phyloP scores from a whole-genome alignment of 1,284 basidiomycete species.

The Fomes fomentarius region DNA sequence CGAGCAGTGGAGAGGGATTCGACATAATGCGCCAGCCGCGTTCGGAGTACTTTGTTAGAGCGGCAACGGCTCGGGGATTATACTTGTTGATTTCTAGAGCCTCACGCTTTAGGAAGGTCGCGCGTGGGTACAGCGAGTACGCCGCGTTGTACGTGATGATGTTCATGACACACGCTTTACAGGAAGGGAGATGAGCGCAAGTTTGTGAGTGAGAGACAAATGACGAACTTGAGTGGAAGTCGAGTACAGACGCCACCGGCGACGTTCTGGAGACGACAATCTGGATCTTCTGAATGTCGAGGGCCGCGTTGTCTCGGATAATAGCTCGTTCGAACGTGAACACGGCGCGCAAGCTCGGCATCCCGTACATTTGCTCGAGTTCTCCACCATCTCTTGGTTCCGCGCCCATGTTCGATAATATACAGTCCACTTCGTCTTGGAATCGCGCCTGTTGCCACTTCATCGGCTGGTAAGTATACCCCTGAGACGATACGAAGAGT shows the following conservation, averaged over 20 bases:
- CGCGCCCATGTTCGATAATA: not conserved
- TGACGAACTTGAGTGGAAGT: constrained; percentile 6
- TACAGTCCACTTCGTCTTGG: not conserved
- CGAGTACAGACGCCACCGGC: not conserved
- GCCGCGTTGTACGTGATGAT: constrained; percentile 3
- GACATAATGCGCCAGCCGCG: not conserved
- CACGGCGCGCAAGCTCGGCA: not conserved
- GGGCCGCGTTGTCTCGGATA: fast-evolving
- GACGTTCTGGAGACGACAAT: not conserved
- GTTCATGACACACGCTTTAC: constrained; percentile 8
- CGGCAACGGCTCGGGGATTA: not conserved
- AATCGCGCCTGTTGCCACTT: constrained; percentile 3
- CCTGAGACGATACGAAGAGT: constrained; percentile 14
- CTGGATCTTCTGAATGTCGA: not conserved
- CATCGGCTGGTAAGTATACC: constrained; percentile 21
- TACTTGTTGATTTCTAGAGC: not conserved
- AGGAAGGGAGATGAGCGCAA: not conserved
- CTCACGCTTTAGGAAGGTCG: not conserved
- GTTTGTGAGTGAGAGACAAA: not conserved
- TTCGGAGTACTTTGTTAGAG: not conserved
- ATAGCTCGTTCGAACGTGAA: constrained; percentile 1
- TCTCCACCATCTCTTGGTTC: not conserved
- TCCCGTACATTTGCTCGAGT: not conserved
- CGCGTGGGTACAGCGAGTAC: constrained; percentile 4
- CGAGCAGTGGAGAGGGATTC: too few species aligned